A percentile compares a stretch with the other conserved stretches of the same genome.
phyloP scores from a whole-genome alignment of 2,329 filamentous ascomycete species.

The Venturia aucupariae region DNA sequence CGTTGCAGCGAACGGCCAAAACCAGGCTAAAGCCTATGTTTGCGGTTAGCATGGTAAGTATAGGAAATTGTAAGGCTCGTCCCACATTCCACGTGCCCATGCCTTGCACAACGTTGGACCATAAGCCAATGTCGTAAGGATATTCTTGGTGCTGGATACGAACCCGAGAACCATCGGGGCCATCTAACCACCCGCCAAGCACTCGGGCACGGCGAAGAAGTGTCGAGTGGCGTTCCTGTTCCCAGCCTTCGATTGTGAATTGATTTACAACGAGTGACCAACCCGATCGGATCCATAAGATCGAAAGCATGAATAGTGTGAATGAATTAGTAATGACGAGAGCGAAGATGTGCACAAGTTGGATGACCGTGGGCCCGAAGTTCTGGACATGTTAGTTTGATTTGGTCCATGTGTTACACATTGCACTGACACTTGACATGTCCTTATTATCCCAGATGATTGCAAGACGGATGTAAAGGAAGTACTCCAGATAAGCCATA shows the following conservation, averaged over 20 bases:
- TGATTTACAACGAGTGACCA: conserved; percentile 58
- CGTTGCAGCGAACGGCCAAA: conserved; percentile 54
- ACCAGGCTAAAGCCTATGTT: conserved; percentile 48
- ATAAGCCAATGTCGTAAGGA: conserved; percentile 72
- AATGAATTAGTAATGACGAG: conserved; percentile 50
- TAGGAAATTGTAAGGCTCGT: background rate
- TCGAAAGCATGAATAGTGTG: conserved; percentile 51
- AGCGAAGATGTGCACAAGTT: conserved; percentile 53
- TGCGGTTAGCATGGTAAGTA: background rate
- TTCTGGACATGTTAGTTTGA: conserved; percentile 38
- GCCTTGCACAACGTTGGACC: conserved; percentile 61
- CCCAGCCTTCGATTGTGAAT: conserved; percentile 77
- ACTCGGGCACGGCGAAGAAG: conserved; percentile 35
- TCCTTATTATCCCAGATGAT: conserved; percentile 56
- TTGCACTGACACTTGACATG: conserved; percentile 48
- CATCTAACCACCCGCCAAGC: conserved; percentile 48
- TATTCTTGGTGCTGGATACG: conserved; percentile 61
- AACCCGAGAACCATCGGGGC: conserved; percentile 45
- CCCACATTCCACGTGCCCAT: conserved; percentile 58
- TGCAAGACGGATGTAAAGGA: conserved; percentile 51
- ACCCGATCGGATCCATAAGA: conserved; percentile 56
- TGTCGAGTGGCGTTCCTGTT: conserved; percentile 40
- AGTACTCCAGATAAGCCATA: conserved; percentile 50
- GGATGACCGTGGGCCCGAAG: conserved; percentile 55
- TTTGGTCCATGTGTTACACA: background rate